These are phyloP conservation scores for Paramecium sexaurelia DNA, from an alignment of 73 alveolate genomes.

Conservation along the genomic window DNA sequence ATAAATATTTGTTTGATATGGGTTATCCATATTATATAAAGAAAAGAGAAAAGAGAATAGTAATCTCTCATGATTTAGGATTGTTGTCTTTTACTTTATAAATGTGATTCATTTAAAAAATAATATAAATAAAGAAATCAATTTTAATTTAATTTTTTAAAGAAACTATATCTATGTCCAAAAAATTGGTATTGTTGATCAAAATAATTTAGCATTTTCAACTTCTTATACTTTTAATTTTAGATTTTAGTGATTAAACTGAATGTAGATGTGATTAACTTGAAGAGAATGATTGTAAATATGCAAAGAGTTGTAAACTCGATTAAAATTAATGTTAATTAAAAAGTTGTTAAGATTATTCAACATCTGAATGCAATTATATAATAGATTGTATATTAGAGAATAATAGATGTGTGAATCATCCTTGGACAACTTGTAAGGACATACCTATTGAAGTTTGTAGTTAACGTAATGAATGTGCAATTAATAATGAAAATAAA, in stretches of 20 bases:
- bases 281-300: not conserved
- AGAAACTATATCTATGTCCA: not conserved
- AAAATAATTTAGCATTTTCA: not conserved
- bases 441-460: not conserved
- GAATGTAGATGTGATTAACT: not conserved
- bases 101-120: not conserved
- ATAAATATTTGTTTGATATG: constrained; percentile 68
- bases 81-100: constrained; percentile 15
- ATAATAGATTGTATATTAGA: not conserved
- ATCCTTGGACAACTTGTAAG: not conserved
- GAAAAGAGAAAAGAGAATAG: not conserved
- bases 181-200: not conserved
- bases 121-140: not conserved
- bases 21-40: constrained; percentile 65
- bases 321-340: not conserved
- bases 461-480: not conserved
- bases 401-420: not conserved
- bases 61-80: constrained; percentile 63
- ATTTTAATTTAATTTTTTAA: not conserved
- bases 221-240: not conserved
- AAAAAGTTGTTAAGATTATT: not conserved
- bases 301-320: not conserved
- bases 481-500: not conserved
- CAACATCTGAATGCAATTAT: not conserved
- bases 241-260: not conserved